Evolutionary conservation across 768 basidiomycete species (phyloP).

Genomic region (Lactarius indigo): DNA sequence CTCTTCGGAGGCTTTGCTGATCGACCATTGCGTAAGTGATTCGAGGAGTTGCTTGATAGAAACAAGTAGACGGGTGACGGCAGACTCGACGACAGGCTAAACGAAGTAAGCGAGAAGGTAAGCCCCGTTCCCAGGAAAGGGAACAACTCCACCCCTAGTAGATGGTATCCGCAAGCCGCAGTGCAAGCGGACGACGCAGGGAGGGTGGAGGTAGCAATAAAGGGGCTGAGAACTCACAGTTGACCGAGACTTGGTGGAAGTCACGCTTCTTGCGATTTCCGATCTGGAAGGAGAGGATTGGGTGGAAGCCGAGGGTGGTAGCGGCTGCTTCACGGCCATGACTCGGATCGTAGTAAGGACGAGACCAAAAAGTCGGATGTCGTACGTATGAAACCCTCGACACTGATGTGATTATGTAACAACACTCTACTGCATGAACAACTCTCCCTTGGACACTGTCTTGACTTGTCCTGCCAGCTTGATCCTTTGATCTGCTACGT

Average conservation of each 20-base stretch:
- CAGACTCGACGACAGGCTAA: conserved; percentile 81
- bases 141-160: not conserved
- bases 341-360: not conserved
- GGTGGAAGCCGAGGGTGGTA: not conserved
- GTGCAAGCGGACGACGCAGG: too few species aligned
- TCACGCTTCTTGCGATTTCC: conserved; percentile 5
- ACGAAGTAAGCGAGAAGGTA: not conserved
- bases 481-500: not conserved
- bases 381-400: too few species aligned
- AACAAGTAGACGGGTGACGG: conserved; percentile 88
- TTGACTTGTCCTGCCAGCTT: conserved; percentile 11
- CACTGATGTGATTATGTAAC: conserved; percentile 9
- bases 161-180: not conserved
- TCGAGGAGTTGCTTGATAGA: conserved; percentile 95
- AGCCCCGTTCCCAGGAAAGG: not conserved
- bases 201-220: not conserved
- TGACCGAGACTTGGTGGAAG: conserved; percentile 9
- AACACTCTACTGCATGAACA: not conserved
- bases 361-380: not conserved
- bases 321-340: conserved; percentile 20
- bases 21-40: conserved; percentile 82
- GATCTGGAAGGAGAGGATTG: not conserved
- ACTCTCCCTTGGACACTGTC: conserved; percentile 1
- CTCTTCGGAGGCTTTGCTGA: conserved; percentile 61
- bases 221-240: conserved; percentile 8